These are phyloP conservation scores for Hygrocybe punicea DNA, from an alignment of 768 basidiomycete genomes.

Conservation along the genomic window DNA sequence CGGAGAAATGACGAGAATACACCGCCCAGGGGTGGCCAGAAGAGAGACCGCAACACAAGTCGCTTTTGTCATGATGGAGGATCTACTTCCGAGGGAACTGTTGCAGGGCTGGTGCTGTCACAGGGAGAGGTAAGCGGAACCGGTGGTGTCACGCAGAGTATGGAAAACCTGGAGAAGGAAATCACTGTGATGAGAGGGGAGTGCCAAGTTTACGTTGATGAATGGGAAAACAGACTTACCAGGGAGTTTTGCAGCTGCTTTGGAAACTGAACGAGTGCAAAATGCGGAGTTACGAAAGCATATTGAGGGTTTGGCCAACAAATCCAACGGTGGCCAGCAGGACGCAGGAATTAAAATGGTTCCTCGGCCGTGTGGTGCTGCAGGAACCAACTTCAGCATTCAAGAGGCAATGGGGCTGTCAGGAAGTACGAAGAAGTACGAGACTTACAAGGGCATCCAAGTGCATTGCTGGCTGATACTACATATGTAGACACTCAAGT, in stretches of 20 bases:
- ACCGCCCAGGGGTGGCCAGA: not conserved
- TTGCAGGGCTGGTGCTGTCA: too few species aligned
- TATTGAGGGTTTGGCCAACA: not conserved
- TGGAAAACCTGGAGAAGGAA: not conserved
- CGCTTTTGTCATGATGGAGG: too few species aligned
- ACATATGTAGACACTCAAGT: not conserved
- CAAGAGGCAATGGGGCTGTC: constrained; percentile 10
- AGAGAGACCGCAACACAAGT: not conserved
- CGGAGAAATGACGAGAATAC: too few species aligned
- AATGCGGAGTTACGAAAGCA: not conserved
- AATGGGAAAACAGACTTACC: not conserved
- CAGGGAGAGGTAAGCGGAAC: too few species aligned
- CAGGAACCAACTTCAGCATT: constrained; percentile 13
- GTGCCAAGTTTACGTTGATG: not conserved
- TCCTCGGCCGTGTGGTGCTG: constrained; percentile 11
- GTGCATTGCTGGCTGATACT: not conserved
- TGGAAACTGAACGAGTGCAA: not conserved
- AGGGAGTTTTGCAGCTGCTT: not conserved
- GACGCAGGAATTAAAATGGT: not conserved
- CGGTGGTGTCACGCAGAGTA: not conserved
- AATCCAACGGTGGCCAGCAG: not conserved
- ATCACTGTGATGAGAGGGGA: not conserved
- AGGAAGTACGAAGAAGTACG: constrained; percentile 1
- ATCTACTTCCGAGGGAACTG: too few species aligned
- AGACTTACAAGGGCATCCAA: constrained; percentile 7